phyloP scores from a whole-genome alignment of 192 early-diverging fungal species.

The Podila clonocystis region DNA sequence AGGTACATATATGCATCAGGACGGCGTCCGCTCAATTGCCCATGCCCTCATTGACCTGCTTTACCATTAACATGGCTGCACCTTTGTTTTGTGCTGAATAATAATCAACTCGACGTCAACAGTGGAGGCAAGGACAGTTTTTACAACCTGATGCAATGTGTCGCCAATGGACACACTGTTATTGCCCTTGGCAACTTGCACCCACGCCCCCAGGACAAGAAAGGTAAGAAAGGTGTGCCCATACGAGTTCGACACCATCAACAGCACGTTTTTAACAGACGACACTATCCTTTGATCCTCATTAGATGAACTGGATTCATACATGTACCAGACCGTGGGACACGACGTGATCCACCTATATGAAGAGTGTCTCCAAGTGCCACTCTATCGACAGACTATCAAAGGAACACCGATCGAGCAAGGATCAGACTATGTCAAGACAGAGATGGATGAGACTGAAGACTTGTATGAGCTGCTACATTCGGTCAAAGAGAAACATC shows the following conservation, averaged over 20 bases:
- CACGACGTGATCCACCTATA: slow-evolving; percentile 88
- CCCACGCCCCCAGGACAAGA: slow-evolving; percentile 68
- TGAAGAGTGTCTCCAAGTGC: slow-evolving; percentile 85
- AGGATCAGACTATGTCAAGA: slow-evolving; percentile 72
- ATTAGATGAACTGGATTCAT: slow-evolving; percentile 91
- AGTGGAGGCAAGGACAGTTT: slow-evolving; percentile 98
- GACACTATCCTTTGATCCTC: background rate
- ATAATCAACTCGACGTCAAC: background rate
- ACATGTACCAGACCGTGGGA: slow-evolving; percentile 98
- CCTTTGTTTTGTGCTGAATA: background rate
- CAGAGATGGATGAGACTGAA: slow-evolving; percentile 91
- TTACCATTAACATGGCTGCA: too few relatives aligned
- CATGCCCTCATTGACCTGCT: background rate
- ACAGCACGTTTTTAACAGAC: background rate
- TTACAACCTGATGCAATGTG: slow-evolving; percentile 96
- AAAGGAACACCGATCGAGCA: slow-evolving; percentile 72
- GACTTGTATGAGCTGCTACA: slow-evolving; percentile 84
- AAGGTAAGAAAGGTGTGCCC: slow-evolving; percentile 57
- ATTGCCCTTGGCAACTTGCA: slow-evolving; percentile 93
- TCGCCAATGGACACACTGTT: slow-evolving; percentile 92
- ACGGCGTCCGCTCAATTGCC: too few relatives aligned
- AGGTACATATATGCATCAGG: slow-evolving; percentile 10
- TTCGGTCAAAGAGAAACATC: slow-evolving; percentile 74
- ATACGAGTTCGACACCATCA: too few relatives aligned
- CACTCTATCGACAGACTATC: slow-evolving; percentile 84